A percentile compares a stretch with the other conserved stretches of the same genome.
Evolutionary conservation across 768 basidiomycete genomes (phyloP).

Genomic region (Lyophyllum atratum): DNA sequence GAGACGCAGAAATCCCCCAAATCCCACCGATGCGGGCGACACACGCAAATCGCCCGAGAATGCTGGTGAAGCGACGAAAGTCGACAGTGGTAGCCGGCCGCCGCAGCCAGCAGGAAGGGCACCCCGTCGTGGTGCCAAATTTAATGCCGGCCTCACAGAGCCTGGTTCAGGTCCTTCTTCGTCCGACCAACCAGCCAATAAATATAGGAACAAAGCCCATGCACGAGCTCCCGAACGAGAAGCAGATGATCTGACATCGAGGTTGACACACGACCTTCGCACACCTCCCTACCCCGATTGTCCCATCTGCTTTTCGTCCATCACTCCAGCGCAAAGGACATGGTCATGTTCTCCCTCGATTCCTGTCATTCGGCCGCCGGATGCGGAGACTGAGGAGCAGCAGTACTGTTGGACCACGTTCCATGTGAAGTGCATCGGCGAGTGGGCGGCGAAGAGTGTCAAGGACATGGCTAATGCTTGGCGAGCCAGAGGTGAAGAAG

Average conservation of each 20-base stretch:
- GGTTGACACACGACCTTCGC: slow-evolving; percentile 64
- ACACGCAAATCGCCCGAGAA: neutral
- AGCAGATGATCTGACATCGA: slow-evolving; percentile 73
- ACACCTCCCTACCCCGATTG: slow-evolving; percentile 78
- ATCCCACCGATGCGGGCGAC: neutral
- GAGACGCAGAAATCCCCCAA: slow-evolving; percentile 4
- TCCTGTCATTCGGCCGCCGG: slow-evolving; percentile 37
- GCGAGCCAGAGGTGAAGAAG: slow-evolving; percentile 64
- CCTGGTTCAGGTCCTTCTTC: slow-evolving; percentile 1
- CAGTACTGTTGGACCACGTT: slow-evolving; percentile 91
- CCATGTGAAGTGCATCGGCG: slow-evolving; percentile 85
- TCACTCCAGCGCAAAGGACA: slow-evolving; percentile 77
- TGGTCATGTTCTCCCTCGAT: slow-evolving; percentile 85
- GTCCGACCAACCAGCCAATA: slow-evolving; percentile 2
- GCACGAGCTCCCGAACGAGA: slow-evolving; percentile 27
- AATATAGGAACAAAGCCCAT: slow-evolving; percentile 3
- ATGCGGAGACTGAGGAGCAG: slow-evolving; percentile 31
- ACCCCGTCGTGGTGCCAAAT: neutral
- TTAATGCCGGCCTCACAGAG: slow-evolving; percentile 21
- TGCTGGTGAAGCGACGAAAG: neutral
- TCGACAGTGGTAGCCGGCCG: neutral
- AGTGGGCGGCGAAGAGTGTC: slow-evolving; percentile 86
- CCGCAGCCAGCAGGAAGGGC: neutral
- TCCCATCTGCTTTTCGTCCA: slow-evolving; percentile 78
- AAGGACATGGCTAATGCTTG: slow-evolving; percentile 74